Conservation (phyloP, 345 rosid species). For the Lenwebbia sp. region DNA sequence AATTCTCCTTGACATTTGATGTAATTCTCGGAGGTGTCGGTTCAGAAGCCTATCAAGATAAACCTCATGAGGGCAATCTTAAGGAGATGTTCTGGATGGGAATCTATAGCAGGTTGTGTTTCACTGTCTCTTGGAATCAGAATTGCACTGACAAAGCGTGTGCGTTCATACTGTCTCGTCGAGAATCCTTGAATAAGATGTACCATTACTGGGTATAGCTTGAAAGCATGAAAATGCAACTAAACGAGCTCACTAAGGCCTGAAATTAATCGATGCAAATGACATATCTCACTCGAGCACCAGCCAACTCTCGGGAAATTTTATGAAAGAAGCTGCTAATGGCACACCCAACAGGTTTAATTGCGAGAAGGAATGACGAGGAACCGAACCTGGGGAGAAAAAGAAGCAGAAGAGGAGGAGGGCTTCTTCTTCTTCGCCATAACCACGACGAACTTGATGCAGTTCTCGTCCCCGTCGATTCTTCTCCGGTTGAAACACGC, state of each 20-base stretch:
- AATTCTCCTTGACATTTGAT: slow-evolving; percentile 84
- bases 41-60: slow-evolving; percentile 43
- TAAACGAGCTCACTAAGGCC: neutral
- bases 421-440: slow-evolving; percentile 10
- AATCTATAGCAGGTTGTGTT: neutral
- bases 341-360: neutral
- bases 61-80: neutral
- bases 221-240: neutral
- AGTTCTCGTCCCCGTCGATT: neutral
- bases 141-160: neutral
- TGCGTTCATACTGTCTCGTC: neutral
- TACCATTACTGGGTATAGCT: neutral
- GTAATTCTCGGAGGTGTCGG: slow-evolving; percentile 71
- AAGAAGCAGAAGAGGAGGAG: neutral
- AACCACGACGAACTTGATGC: neutral
- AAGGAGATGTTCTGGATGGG: neutral
- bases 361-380: neutral
- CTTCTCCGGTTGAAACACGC: neutral
- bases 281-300: neutral
- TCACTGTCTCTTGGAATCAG: neutral
- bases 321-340: neutral
- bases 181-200: neutral
- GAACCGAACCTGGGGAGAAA: neutral
- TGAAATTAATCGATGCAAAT: too few species aligned
- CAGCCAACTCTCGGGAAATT: neutral